These are phyloP conservation scores for Acrasis kona DNA, from an alignment of 78 protist species.

Conservation along the genomic window DNA sequence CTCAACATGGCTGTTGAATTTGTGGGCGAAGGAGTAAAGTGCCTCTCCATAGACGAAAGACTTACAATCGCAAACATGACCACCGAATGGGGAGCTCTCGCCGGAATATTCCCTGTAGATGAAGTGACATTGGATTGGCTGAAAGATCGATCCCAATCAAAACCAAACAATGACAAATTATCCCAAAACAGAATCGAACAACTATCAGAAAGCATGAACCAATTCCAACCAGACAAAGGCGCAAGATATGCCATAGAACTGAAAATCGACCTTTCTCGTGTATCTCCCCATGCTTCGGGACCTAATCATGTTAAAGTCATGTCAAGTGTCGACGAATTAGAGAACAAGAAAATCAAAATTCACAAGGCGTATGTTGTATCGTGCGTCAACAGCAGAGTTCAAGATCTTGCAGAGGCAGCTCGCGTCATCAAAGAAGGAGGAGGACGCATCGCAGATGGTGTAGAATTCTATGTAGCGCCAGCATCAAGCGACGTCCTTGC, in stretches of 20 bases:
- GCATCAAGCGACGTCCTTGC: conserved; percentile 43
- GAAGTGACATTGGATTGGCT: conserved; percentile 25
- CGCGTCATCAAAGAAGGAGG: conserved; percentile 20
- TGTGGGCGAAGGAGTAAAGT: conserved; percentile 7
- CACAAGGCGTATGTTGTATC: conserved; percentile 51
- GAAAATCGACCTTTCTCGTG: conserved; percentile 19
- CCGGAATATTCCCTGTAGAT: conserved; percentile 57
- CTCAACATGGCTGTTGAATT: conserved; percentile 59
- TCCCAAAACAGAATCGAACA: no score
- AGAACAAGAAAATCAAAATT: conserved; percentile 8
- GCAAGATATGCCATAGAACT: conserved; percentile 21
- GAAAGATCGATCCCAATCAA: conserved; percentile 8
- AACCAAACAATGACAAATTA: neutral
- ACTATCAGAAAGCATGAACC: neutral
- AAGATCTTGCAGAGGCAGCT: conserved; percentile 38
- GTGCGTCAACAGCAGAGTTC: conserved; percentile 45
- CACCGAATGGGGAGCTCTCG: conserved; percentile 73
- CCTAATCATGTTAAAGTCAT: conserved; percentile 53
- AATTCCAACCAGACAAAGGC: conserved; percentile 23
- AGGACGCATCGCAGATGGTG: conserved; percentile 18
- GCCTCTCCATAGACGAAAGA: conserved; percentile 35
- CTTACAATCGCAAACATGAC: conserved; percentile 66
- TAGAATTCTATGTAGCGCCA: conserved; percentile 48
- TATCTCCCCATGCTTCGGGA: conserved; percentile 45
- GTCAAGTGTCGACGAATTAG: neutral